Percentiles rank a stretch among this genome's conserved stretches.
phyloP scores from a whole-genome alignment of 345 rosid genomes.

The Salix viminalis region DNA sequence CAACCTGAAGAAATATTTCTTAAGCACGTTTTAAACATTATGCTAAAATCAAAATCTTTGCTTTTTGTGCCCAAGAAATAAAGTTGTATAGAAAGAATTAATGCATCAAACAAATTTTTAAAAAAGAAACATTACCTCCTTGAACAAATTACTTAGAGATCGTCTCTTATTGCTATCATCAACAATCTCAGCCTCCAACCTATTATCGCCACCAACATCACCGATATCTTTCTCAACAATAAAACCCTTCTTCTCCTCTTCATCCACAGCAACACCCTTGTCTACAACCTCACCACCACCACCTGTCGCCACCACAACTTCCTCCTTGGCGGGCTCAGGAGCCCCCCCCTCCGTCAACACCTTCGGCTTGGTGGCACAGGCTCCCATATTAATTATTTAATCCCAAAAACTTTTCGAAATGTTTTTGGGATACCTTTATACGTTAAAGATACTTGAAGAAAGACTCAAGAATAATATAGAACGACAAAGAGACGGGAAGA shows the following conservation, averaged over 20 bases:
- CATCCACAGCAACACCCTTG: neutral
- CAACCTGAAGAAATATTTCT: neutral
- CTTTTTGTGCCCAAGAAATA: neutral
- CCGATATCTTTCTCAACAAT: conserved; percentile 15
- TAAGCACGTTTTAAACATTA: neutral
- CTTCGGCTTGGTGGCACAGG: conserved; percentile 49
- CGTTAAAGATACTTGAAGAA: neutral
- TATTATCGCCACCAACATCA: neutral
- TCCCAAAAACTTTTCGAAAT: neutral
- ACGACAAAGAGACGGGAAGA: neutral
- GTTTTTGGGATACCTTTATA: neutral
- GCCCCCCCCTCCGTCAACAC: conserved; percentile 33
- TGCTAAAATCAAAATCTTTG: neutral
- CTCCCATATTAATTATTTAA: conserved; percentile 2
- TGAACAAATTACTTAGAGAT: conserved; percentile 41
- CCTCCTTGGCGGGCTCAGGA: conserved; percentile 18
- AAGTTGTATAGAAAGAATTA: neutral
- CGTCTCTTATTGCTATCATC: conserved; percentile 28
- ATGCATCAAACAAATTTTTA: neutral
- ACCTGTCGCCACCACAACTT: conserved; percentile 4
- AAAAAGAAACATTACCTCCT: conserved; percentile 22
- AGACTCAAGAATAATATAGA: neutral
- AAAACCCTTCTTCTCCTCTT: conserved; percentile 26
- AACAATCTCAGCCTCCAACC: conserved; percentile 19
- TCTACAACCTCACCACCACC: neutral